phyloP scores from a whole-genome alignment of 1,139 yeast genomes.

The Debaryomycetaceae sp. region DNA sequence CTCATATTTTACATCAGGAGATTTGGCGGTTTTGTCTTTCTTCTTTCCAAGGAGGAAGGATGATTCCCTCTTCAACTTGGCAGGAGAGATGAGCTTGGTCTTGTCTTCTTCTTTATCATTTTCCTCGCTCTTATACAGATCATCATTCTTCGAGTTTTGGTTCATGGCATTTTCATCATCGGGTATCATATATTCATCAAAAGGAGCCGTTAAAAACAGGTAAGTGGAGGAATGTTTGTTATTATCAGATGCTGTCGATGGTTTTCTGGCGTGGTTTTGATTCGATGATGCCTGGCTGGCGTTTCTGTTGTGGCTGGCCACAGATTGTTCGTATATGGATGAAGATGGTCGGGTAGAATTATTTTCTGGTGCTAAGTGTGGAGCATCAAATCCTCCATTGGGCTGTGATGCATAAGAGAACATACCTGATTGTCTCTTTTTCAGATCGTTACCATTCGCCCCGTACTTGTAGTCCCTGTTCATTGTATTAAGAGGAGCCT shows the following conservation, averaged over 20 bases:
- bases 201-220: slow-evolving; percentile 34
- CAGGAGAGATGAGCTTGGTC: slow-evolving; percentile 4
- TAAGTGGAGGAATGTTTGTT: slow-evolving; percentile 47
- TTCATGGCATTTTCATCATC: slow-evolving; percentile 3
- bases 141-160: neutral
- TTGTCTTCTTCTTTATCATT: slow-evolving; percentile 8
- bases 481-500: slow-evolving; percentile 6
- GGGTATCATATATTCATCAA: slow-evolving; percentile 11
- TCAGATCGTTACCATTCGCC: slow-evolving; percentile 5
- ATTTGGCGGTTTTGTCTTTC: slow-evolving; percentile 1
- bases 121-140: slow-evolving; percentile 3
- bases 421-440: slow-evolving; percentile 5
- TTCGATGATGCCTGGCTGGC: slow-evolving; percentile 17
- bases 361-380: neutral
- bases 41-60: slow-evolving; percentile 1
- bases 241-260: slow-evolving; percentile 29
- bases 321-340: slow-evolving; percentile 35
- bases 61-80: slow-evolving; percentile 1
- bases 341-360: slow-evolving; percentile 37
- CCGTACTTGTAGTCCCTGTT: slow-evolving; percentile 21
- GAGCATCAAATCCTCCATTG: slow-evolving; percentile 2
- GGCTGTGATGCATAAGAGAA: slow-evolving; percentile 6
- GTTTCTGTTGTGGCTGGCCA: slow-evolving; percentile 23
- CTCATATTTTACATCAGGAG: slow-evolving; percentile 28
- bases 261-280: slow-evolving; percentile 26